Evolutionary conservation across 2,329 filamentous ascomycete genomes (phyloP).

Genomic region (Fusarium pseudocircinatum): DNA sequence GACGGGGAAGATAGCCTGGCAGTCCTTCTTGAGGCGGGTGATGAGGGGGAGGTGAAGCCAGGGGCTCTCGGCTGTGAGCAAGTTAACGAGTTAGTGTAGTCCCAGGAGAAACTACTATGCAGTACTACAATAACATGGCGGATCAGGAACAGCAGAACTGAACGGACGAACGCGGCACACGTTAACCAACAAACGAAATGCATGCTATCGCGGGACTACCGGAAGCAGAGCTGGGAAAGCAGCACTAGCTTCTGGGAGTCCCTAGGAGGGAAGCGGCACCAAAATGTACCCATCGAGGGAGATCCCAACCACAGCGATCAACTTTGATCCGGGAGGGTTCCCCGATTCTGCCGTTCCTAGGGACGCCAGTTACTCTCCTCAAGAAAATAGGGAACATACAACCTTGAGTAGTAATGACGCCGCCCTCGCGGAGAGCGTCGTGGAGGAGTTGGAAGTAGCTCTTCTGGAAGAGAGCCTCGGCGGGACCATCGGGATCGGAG

Average conservation of each 20-base stretch:
- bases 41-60: constrained; percentile 98
- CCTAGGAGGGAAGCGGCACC: constrained; percentile 45
- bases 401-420: constrained; percentile 99
- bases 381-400: constrained; percentile 84
- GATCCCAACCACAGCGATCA: constrained; percentile 25
- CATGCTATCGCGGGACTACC: constrained; percentile 51
- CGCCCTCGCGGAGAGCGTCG: constrained; percentile 90
- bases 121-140: constrained; percentile 27
- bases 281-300: constrained; percentile 41
- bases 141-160: constrained; percentile 34
- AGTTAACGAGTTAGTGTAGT: constrained; percentile 29
- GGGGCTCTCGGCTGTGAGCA: constrained; percentile 87
- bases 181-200: constrained; percentile 23
- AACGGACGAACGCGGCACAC: constrained; percentile 17
- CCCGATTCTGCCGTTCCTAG: constrained; percentile 47
- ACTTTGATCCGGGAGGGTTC: constrained; percentile 33
- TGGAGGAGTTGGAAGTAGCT: constrained; percentile 96
- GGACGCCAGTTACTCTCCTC: constrained; percentile 51
- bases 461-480: constrained; percentile 97
- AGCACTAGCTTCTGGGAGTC: constrained; percentile 52
- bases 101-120: constrained; percentile 13
- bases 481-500: constrained; percentile 95
- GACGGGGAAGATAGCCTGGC: constrained; percentile 95
- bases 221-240: constrained; percentile 50
- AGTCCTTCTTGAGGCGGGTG: constrained; percentile 93